Base-by-base conservation (phyloP, 805 yeast species). In the Suhomyces sp. region DNA sequence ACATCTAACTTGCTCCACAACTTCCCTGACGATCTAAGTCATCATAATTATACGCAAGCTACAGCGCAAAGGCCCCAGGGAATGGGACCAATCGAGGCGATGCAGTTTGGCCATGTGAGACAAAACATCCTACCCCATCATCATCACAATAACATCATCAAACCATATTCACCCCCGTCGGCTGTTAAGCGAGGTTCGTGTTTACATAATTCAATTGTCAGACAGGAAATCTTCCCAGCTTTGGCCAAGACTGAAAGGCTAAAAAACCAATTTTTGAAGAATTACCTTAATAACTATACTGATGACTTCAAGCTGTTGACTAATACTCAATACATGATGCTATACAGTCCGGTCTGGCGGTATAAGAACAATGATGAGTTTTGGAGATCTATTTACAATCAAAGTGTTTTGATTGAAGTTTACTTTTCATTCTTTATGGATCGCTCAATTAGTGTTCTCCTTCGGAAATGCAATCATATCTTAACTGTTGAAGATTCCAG, bases 381-480 rank as follows among this genome's bases (percentile, higher is more conserved):
- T 28, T 66, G 71, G 72, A 40, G 45, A n/a, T 36, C 52, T 0
- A 38, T 65, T 16, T 58, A 57, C 38, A 47, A 56, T 29, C 57
- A 54, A 29, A 52, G 62, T 13, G 48, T 51, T 3, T 44, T 50
- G 4, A 46, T 61, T 26, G 51, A 59, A 22, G 48, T 61, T 6
- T 64, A 63, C 36, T 60, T 56, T 40, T 52, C 55, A 2, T 66
- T 64, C 39, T 57, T 66, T 40, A 56, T 66, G 45, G 71, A 66
- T 35, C 53, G 63, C 31, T 53, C 69, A 0, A 46, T 65, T 27
- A 65, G 59, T 34, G 48, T 62, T 6, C 40, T 60, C 10, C 35
- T 51, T 20, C 43, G 31, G 15, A 39, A 33, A 5, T 48, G 51
- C 34, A 42, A 44, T 22, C 25, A 33, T 13, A 36, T 38, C 17